Base-by-base conservation (phyloP, 139 green algal genomes). In the Protoeuglena noctilucae region DNA sequence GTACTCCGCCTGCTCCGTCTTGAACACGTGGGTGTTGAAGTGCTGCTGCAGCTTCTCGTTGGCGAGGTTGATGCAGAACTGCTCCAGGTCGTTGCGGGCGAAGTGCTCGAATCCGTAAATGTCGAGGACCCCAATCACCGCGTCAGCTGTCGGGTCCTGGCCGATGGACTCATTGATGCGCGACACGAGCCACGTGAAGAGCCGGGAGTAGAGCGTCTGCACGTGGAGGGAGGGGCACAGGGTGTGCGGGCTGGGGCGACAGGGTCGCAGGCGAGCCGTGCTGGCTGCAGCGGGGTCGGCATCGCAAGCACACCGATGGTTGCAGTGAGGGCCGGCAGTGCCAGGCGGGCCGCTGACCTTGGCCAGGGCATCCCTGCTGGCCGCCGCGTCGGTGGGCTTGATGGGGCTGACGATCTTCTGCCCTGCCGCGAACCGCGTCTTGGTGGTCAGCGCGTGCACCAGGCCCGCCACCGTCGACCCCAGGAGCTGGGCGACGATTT, bases 1-100 rank as follows among this genome's bases (percentile, higher is more conserved):
- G 61, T 98, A 98, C 75, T 97, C 91, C 18, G 89, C 83, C 75
- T 98, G 91, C 82, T 98, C 91, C 84, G 88, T 84, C 76, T 94
- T 94, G 75, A 94, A 95, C n/a, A 95, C 85, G 65, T 95, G 86
- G 66, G 89, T 76, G 72, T 98, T 98, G 83, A 98, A 98, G 69
- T 98, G 91, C 75, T 98, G 91, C 80, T 98, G 91, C 63, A 98
- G 80, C 75, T 95, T 95, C 77, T 97, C 88, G 59, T 97, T 97
- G 6, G 88, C 88, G 40, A 96, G 74, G 67, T 97, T 97, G 76
- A 97, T 97, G 79, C 88, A 96, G 54, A 98, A 93, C 79, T 97
- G 86, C 77, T 96, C 88, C 62, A 93, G 93, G 57, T 66, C 69
- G 69, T 93, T 93, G 51, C 56, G 61, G 73, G 93, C 86, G 64